Evolutionary conservation across 352 stramenopile genomes (phyloP), one percentile per base, ranked within the genome.

Genomic region (Globisporangium okanoganense): DNA sequence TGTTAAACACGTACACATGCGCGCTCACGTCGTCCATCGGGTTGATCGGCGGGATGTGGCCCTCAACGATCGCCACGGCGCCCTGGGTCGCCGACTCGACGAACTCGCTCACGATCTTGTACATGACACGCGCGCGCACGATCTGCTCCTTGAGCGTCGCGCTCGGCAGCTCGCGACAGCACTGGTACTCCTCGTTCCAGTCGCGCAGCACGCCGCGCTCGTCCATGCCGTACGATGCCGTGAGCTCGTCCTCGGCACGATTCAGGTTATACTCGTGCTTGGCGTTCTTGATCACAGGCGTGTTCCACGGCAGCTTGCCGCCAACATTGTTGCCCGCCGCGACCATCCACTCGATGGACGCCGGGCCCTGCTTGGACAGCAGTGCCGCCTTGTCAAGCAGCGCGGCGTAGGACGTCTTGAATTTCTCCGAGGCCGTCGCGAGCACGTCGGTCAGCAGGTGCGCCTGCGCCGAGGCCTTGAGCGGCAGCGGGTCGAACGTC

Each of bases 141-240:
- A 98, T 81, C 57, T 97, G 80, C 31, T 98, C 92, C 57, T 82
- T 81, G 12, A 98, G 66, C 7, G 75, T 92, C 24, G 75, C 67
- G 7, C 76, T 79, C 7, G 89, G 85, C 38, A 97, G 70, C 43
- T 96, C 85, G 22, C 85, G 82, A 44, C 86, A 95, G 74, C 86
- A 92, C 69, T 99, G 96, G 55, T 98, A 95, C 69, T 99, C 96
- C 56, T 99, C 96, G 65, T 99, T 99, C 96, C 96, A 99, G 76
- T 99, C 96, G 45, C 95, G 88, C 41, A 96, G 60, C 14, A 95
- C 85, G 31, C 96, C 96, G 60, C 78, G 86, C 58, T 97, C 87
- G 41, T 98, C 94, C 73, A 98, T 90, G 41, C 95, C 95, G 57
- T 93, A 97, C 3, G 79, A 88, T 36, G 81, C 76, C 33, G 76